phyloP scores from a whole-genome alignment of 2,329 filamentous ascomycete species.

The Aureobasidium sp. region DNA sequence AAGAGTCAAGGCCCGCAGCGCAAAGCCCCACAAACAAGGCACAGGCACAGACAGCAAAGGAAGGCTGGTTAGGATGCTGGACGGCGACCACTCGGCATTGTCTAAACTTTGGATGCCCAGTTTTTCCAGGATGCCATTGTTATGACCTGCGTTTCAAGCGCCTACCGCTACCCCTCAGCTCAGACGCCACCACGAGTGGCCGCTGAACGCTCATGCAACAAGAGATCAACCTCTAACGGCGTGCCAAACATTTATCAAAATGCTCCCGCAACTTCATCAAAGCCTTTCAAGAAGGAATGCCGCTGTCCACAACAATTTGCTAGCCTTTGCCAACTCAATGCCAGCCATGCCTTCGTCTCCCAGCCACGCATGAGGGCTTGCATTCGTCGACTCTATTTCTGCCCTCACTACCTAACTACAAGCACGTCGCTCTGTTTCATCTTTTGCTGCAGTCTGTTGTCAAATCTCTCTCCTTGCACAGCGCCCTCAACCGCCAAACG shows the following conservation, averaged over 20 bases:
- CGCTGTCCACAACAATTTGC: background rate
- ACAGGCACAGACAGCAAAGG: background rate
- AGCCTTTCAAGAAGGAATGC: slow-evolving; percentile 10
- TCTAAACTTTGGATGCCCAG: slow-evolving; percentile 1
- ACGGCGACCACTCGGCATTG: slow-evolving; percentile 9
- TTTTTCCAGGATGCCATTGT: background rate
- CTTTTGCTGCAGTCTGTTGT: slow-evolving; percentile 2
- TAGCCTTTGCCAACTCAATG: background rate
- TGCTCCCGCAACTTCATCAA: background rate
- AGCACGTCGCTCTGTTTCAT: background rate
- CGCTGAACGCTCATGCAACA: background rate
- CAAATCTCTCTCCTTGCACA: slow-evolving; percentile 9
- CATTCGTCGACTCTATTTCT: background rate
- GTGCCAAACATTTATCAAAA: background rate
- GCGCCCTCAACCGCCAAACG: slow-evolving; percentile 5
- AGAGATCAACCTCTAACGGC: background rate
- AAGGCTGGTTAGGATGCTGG: background rate
- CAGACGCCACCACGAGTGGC: background rate
- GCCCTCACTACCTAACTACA: background rate
- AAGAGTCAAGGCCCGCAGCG: slow-evolving; percentile 1
- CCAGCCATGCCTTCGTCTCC: background rate
- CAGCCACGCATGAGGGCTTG: background rate
- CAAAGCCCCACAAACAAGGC: slow-evolving; percentile 13
- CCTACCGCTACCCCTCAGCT: slow-evolving; percentile 6
- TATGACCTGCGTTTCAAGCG: slow-evolving; percentile 9